Base-by-base conservation (phyloP, 2,329 filamentous ascomycete genomes). In the Sclerotinia spermophila region DNA sequence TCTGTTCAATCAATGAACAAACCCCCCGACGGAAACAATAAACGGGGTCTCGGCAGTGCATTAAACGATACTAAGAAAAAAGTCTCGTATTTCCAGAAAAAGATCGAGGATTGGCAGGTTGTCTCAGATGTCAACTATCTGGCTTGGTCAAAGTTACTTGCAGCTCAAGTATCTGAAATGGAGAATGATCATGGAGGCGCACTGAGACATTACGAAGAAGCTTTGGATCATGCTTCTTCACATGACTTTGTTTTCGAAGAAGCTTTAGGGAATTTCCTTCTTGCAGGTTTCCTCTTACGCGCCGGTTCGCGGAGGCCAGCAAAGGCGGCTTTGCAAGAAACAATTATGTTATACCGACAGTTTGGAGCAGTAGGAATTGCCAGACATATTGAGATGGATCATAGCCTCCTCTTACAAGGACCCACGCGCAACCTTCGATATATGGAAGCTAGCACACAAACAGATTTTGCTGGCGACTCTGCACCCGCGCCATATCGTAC, bases 41-140 rank as follows among this genome's bases (percentile, higher is more conserved):
- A 84, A 45, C 82, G 82, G 48, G 82, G 83, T 67, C 79, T 85
- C 61, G 77, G 80, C 40, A 76, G 78, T 33, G 82, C 85, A 70
- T 78, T 84, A 24, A 78, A 82, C 21, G 82, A 84, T 21, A 84
- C 87, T 4, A 79, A 91, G 11, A 76, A 82, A 48, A 82, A 86
- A 72, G 81, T 93, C 4, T 82, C 83, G 38, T 80, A 82, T 2
- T 85, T 90, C 71, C 86, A 86, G 70, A 84, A 84, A 72, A 86
- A 86, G 78, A 88, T 93, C 68, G 85, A 88, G 72, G 84, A 87
- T 65, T 92, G 90, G 83, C 85, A 89, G 65, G 78, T 83, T 1
- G 84, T 91, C 40, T 90, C 87, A 24, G 84, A 90, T 65, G 84
- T 92, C 75, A 94, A 94, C 79, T 94, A 93, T 78, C 81, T 89